These are phyloP conservation scores for Biscutella laevigata DNA, from an alignment of 441 rosid species.

Conservation along the genomic window DNA sequence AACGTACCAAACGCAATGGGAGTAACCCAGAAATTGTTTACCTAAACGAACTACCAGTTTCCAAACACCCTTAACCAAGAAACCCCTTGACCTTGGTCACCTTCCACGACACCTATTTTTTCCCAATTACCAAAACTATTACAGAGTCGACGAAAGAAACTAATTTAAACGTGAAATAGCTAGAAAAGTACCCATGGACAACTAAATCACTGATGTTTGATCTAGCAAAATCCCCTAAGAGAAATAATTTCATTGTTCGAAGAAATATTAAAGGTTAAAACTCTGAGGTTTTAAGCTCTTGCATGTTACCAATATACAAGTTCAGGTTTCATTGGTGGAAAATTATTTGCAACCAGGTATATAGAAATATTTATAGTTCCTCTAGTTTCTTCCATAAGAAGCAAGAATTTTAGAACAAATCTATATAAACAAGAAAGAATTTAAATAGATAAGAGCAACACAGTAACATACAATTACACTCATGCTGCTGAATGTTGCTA, in stretches of 20 bases:
- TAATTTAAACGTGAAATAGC: background rate
- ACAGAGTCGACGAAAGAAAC: background rate
- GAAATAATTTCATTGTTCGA: background rate
- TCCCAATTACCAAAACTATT: slow-evolving; percentile 3
- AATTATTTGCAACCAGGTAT: background rate
- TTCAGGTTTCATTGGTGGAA: slow-evolving; percentile 10
- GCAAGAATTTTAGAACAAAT: background rate
- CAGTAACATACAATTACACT: slow-evolving; percentile 58
- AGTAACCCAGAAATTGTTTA: background rate
- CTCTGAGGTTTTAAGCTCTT: background rate
- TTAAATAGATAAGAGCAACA: background rate
- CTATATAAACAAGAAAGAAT: slow-evolving; percentile 4
- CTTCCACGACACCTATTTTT: background rate
- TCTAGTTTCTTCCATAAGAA: slow-evolving; percentile 3
- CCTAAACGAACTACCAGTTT: slow-evolving; percentile 4
- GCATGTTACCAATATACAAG: background rate
- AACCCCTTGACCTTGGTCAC: slow-evolving; percentile 9
- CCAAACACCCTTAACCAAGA: slow-evolving; percentile 8
- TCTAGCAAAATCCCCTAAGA: background rate
- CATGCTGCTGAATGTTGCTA: slow-evolving; percentile 71
- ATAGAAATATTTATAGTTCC: background rate
- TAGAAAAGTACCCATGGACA: background rate
- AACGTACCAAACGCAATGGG: background rate
- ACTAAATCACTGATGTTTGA: slow-evolving; percentile 6
- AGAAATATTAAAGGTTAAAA: background rate